These are phyloP conservation scores for Leccinum olivaceoglutinosum DNA, from an alignment of 1,284 basidiomycete genomes.

Conservation along the genomic window DNA sequence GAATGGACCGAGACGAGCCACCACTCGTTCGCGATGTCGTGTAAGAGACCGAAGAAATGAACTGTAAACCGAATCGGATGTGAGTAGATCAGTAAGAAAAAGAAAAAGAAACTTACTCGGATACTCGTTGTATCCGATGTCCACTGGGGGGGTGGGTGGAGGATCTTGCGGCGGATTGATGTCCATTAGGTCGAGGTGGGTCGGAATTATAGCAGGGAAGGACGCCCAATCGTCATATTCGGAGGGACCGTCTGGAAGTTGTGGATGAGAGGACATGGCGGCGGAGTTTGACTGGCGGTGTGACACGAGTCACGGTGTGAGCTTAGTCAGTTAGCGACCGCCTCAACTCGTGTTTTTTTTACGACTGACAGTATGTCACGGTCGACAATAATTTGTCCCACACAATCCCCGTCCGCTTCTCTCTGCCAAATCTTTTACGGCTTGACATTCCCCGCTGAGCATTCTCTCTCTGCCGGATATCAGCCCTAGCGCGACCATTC, in stretches of 20 bases:
- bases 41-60: neutral
- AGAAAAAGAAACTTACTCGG: neutral
- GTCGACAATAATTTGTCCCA: no score
- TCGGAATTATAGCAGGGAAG: neutral
- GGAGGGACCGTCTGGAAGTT: no score
- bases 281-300: neutral
- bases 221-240: neutral
- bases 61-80: neutral
- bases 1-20: neutral
- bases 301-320: neutral
- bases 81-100: neutral
- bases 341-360: neutral
- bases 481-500: slow-evolving; percentile 34
- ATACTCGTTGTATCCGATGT: neutral
- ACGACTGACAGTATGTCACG: neutral
- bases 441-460: slow-evolving; percentile 45
- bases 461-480: slow-evolving; percentile 43
- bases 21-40: neutral
- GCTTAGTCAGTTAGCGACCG: neutral
- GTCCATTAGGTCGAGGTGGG: neutral
- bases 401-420: no score
- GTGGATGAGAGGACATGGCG: neutral
- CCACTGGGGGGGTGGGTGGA: neutral
- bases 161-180: neutral
- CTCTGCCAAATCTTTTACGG: slow-evolving; percentile 56